Percentiles rank a stretch among this genome's conserved stretches.
These are phyloP conservation scores for Cladosporium sp. DNA, from an alignment of 2,329 filamentous ascomycete species.

Conservation along the genomic window DNA sequence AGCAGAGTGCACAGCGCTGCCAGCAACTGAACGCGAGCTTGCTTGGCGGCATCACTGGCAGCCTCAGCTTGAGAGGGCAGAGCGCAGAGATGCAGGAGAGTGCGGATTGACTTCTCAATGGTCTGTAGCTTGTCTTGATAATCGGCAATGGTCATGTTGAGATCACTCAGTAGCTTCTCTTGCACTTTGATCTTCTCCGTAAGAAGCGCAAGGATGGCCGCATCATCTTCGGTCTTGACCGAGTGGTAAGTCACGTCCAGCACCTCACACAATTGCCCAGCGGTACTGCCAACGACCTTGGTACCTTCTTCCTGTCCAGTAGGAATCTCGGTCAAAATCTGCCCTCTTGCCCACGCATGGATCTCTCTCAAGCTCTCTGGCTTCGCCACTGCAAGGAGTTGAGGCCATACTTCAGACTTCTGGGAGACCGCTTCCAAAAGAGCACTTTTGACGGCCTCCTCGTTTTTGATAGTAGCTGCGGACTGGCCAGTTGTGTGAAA, in stretches of 20 bases:
- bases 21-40: conserved; percentile 23
- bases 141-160: not conserved
- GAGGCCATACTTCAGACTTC: conserved; percentile 40
- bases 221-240: conserved; percentile 16
- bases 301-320: conserved; percentile 1
- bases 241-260: conserved; percentile 24
- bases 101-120: conserved; percentile 14
- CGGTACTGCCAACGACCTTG: not conserved
- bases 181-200: conserved; percentile 23
- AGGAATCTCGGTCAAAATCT: conserved; percentile 26
- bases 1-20: conserved; percentile 36
- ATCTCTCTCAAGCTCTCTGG: conserved; percentile 22
- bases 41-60: conserved; percentile 28
- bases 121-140: not conserved
- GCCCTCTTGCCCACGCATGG: conserved; percentile 29
- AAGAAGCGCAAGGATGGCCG: conserved; percentile 17
- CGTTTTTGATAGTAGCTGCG: not conserved
- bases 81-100: conserved; percentile 39
- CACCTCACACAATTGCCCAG: conserved; percentile 18
- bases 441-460: conserved; percentile 20
- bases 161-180: not conserved
- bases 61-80: conserved; percentile 31
- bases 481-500: not conserved
- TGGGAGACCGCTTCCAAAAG: conserved; percentile 38
- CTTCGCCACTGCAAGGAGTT: conserved; percentile 38